These are phyloP conservation scores for Choiromyces venosus DNA, from an alignment of 495 filamentous ascomycete species.

Conservation along the genomic window DNA sequence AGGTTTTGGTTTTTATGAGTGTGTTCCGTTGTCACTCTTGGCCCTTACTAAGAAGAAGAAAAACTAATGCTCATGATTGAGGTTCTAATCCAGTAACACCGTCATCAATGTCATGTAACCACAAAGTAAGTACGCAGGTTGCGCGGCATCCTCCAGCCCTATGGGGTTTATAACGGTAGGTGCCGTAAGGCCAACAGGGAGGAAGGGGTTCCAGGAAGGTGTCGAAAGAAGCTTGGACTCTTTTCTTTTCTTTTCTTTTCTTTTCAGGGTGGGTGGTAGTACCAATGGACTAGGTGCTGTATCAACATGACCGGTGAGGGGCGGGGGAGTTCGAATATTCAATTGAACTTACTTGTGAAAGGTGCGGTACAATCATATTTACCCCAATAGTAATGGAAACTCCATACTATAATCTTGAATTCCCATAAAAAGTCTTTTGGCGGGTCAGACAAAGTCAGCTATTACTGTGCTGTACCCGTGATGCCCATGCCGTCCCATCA, in stretches of 20 bases:
- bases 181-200: background rate
- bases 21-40: background rate
- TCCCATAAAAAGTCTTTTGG: background rate
- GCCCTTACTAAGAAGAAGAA: background rate
- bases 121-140: too few relatives aligned
- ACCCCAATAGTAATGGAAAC: background rate
- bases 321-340: too few relatives aligned
- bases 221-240: background rate
- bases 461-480: background rate
- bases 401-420: background rate
- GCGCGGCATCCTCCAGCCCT: background rate
- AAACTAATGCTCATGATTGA: too few relatives aligned
- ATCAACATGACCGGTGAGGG: too few relatives aligned
- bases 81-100: background rate
- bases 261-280: background rate
- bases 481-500: background rate
- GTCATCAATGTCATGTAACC: background rate
- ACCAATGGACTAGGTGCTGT: background rate
- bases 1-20: constrained; percentile 1
- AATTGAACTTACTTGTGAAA: too few relatives aligned
- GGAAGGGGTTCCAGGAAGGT: background rate
- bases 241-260: too few relatives aligned
- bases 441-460: background rate
- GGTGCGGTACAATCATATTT: background rate
- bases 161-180: background rate